Evolutionary conservation across 371 early-diverging fungal species (phyloP), one percentile per base, ranked within the genome.

Genomic region (Globomyces sp.): DNA sequence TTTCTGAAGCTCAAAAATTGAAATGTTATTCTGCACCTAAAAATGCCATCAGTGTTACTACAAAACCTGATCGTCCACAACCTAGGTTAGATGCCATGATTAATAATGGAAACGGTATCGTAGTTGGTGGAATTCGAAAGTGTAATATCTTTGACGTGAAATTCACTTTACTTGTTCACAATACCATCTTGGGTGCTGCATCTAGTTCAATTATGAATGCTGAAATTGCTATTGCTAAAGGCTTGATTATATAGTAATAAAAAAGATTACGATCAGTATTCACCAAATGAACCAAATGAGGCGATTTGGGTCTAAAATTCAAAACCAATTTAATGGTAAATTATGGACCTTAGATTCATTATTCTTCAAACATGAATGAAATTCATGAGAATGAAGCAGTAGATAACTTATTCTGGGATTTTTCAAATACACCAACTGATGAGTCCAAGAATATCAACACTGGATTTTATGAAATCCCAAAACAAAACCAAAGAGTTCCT

Each of bases 181-280:
- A 98, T 79, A 98, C 98, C 47, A 85, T 98, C 51, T 82, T 98
- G 52, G 98, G 98, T 55, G 98, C 98, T 43, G 98, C 98, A 6
- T 96, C 97, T 57, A 91, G 92, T 67, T 86, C 91, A 63, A 91
- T 98, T 49, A 79, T 96, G 68, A 93, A 96, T 71, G 98, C 98
- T n/a, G 97, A 98, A 77, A 81, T 94, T 45, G 75, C 76, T 9
- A 67, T 77, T 6, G 75, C 74, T 9, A 68, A 71, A 64, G 77
- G 77, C 8, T 37, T 70, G 6, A 64, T 77, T 41, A 24, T 24
- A 24, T 24, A 24, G 24, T 24, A 24, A 24, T 24, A 24, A 24
- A 24, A 24, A 24, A 24, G 24, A 24, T 24, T 24, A 24, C 24
- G 24, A 24, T 24, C 24, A 24, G 24, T 24, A 24, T 24, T 24